Conservation (phyloP, 768 basidiomycete genomes). For the Boletus coccyginus region DNA sequence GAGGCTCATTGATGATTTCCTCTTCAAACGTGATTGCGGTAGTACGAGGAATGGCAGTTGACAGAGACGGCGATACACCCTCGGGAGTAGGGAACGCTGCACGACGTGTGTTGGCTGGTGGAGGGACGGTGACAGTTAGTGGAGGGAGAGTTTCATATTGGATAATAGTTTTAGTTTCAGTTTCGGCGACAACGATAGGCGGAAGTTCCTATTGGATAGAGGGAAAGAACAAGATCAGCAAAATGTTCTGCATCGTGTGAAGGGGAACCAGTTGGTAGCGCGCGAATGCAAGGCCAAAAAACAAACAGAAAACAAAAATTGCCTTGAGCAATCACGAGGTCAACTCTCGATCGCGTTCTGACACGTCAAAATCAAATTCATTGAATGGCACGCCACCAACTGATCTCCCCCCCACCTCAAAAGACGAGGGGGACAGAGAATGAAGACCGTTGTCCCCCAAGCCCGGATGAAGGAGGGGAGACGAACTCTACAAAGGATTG, state of each 20-base stretch:
- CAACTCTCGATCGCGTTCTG: constrained; percentile 20
- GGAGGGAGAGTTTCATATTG: constrained; percentile 48
- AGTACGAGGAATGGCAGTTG: constrained; percentile 67
- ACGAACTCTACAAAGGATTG: constrained; percentile 69
- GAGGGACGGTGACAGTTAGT: constrained; percentile 65
- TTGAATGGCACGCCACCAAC: constrained; percentile 27
- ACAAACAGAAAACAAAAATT: constrained; percentile 31
- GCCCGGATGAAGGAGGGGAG: constrained; percentile 87
- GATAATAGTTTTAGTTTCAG: constrained; percentile 63
- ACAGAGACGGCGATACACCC: constrained; percentile 52
- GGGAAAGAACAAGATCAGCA: constrained; percentile 34
- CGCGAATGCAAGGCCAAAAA: constrained; percentile 18
- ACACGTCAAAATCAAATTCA: constrained; percentile 33
- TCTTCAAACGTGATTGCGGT: constrained; percentile 71
- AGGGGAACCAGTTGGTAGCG: constrained; percentile 39
- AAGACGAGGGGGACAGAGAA: constrained; percentile 73
- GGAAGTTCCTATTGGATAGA: constrained; percentile 40
- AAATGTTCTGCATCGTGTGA: constrained; percentile 24
- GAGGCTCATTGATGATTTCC: constrained; percentile 39
- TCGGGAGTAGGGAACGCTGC: constrained; percentile 73
- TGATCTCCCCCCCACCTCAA: constrained; percentile 35
- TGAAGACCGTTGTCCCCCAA: constrained; percentile 79
- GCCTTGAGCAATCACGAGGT: constrained; percentile 31
- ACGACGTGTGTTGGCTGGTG: constrained; percentile 75
- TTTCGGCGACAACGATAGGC: constrained; percentile 42